Percentiles rank a stretch among this genome's conserved stretches.
Evolutionary conservation across 2,329 filamentous ascomycete genomes (phyloP).

Genomic region (Ceratocystis cubensis): DNA sequence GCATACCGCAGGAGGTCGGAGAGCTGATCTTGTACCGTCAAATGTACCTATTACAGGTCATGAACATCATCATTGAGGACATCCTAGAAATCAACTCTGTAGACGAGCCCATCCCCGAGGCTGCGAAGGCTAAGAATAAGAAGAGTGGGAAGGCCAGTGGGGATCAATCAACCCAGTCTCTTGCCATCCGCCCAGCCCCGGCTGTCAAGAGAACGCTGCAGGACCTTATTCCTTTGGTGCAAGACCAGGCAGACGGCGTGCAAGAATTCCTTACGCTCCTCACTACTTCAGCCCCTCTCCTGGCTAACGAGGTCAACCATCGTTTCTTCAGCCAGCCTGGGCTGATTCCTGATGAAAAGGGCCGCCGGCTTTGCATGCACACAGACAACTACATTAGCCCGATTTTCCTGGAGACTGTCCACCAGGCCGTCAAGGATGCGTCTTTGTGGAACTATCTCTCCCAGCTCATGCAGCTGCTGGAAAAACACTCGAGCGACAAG

Average conservation of each 20-base stretch:
- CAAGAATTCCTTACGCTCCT: slow-evolving; percentile 30
- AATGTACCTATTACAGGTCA: slow-evolving; percentile 27
- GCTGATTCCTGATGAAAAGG: slow-evolving; percentile 35
- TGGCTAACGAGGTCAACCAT: slow-evolving; percentile 28
- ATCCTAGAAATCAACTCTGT: slow-evolving; percentile 32
- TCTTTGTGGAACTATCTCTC: slow-evolving; percentile 33
- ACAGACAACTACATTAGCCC: slow-evolving; percentile 33
- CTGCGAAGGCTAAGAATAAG: slow-evolving; percentile 5
- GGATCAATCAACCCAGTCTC: slow-evolving; percentile 27
- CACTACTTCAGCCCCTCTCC: slow-evolving; percentile 27
- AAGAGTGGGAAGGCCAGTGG: not conserved
- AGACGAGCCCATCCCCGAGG: slow-evolving; percentile 22
- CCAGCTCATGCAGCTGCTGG: slow-evolving; percentile 29
- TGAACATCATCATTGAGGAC: slow-evolving; percentile 34
- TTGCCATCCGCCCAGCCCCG: slow-evolving; percentile 26
- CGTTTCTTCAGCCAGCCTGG: slow-evolving; percentile 33
- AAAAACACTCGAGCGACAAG: slow-evolving; percentile 25
- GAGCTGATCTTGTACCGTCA: slow-evolving; percentile 33
- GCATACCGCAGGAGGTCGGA: slow-evolving; percentile 26
- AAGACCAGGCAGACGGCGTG: slow-evolving; percentile 28
- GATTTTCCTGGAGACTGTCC: slow-evolving; percentile 33
- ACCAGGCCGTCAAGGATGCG: slow-evolving; percentile 28
- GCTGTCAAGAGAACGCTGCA: slow-evolving; percentile 27
- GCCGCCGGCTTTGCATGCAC: slow-evolving; percentile 28
- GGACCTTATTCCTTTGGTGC: slow-evolving; percentile 26